These are phyloP conservation scores for Dendrobium catenatum DNA, from an alignment of 106 monocot genomes.

Conservation along the genomic window DNA sequence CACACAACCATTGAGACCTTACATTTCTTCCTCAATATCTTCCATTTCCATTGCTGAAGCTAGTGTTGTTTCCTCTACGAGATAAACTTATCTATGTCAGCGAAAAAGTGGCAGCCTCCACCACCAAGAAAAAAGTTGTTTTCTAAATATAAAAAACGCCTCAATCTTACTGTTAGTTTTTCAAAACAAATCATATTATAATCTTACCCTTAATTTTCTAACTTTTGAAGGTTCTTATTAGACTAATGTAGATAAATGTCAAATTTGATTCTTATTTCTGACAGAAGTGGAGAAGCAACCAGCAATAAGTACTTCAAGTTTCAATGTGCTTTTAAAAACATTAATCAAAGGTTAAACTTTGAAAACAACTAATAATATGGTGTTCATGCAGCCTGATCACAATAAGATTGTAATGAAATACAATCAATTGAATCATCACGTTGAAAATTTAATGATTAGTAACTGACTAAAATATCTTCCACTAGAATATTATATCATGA, in stretches of 20 bases:
- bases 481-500: neutral
- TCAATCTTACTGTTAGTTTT: no score
- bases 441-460: neutral
- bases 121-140: no score
- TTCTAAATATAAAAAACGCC: no score
- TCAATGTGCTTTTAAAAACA: neutral
- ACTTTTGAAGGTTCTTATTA: neutral
- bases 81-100: no score
- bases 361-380: neutral
- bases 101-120: no score
- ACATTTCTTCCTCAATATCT: no score
- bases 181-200: neutral
- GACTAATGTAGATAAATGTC: neutral
- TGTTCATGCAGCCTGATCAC: neutral
- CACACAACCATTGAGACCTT: no score
- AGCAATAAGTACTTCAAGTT: neutral
- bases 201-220: neutral
- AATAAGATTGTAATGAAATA: neutral
- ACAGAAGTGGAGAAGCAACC: neutral
- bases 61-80: no score
- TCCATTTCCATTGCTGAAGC: no score
- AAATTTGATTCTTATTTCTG: neutral
- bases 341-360: neutral
- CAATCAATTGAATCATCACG: neutral
- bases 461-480: neutral